phyloP scores from a whole-genome alignment of 2,329 filamentous ascomycete genomes.

The Aspergillus sp. region DNA sequence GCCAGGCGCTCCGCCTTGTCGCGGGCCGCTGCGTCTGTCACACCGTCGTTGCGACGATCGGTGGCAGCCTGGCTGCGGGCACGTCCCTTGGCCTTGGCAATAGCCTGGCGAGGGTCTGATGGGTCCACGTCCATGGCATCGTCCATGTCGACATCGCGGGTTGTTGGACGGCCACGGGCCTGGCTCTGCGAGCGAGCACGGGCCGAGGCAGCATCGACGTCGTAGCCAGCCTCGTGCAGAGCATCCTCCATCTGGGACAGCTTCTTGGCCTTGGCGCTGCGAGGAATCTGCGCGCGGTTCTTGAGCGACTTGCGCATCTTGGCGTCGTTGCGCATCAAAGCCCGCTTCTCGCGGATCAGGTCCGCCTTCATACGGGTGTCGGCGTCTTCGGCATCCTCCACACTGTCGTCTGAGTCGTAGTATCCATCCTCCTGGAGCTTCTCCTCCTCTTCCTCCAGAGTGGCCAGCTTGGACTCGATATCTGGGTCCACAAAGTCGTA shows the following conservation, averaged over 20 bases:
- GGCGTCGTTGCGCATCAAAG: constrained; percentile 87
- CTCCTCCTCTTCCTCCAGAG: constrained; percentile 93
- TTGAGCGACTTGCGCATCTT: constrained; percentile 95
- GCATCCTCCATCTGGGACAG: constrained; percentile 82
- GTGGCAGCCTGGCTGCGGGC: constrained; percentile 51
- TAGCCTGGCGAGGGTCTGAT: constrained; percentile 38
- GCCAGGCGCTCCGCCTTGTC: constrained; percentile 78
- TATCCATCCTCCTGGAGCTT: constrained; percentile 85
- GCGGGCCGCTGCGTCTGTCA: constrained; percentile 62
- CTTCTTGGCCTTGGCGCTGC: constrained; percentile 73
- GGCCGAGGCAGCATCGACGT: constrained; percentile 68
- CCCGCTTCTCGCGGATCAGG: constrained; percentile 89
- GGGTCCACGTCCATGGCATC: constrained; percentile 61
- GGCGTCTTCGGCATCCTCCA: constrained; percentile 84
- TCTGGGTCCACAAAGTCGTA: constrained; percentile 97
- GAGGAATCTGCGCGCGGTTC: constrained; percentile 91
- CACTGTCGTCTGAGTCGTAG: constrained; percentile 79
- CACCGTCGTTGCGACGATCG: constrained; percentile 45
- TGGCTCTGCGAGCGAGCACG: constrained; percentile 61
- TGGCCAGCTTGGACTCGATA: constrained; percentile 86
- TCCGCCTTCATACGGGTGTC: constrained; percentile 89
- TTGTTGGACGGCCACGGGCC: constrained; percentile 65
- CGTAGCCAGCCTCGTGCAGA: constrained; percentile 79
- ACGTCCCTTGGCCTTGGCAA: constrained; percentile 69
- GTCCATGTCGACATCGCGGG: constrained; percentile 61